Conservation (phyloP, 2,329 filamentous ascomycete species). For the Xylaria sp. region DNA sequence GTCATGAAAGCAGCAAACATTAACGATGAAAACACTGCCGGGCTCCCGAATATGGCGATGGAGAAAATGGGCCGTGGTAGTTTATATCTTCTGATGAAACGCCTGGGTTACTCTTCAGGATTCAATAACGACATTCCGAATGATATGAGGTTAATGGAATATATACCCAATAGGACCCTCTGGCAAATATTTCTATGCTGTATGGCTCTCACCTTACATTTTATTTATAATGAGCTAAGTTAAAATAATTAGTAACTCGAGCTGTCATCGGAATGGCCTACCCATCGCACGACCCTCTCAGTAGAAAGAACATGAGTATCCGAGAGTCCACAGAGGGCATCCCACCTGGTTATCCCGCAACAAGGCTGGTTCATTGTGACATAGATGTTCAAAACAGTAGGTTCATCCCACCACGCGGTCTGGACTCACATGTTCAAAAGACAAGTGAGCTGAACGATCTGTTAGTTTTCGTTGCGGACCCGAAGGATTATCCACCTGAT, state of each 20-base stretch:
- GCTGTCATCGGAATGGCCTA: conserved; percentile 27
- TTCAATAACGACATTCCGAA: background rate
- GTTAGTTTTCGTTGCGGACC: conserved; percentile 22
- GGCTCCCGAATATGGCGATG: conserved; percentile 21
- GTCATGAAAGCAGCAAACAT: background rate
- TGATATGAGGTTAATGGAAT: background rate
- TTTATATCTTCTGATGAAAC: background rate
- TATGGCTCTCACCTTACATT: background rate
- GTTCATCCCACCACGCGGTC: background rate
- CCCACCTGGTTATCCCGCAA: rapidly evolving
- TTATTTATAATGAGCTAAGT: conserved; percentile 1
- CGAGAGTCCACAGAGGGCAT: background rate
- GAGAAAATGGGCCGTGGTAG: conserved; percentile 26
- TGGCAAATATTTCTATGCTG: conserved; percentile 34
- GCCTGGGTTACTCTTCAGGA: background rate
- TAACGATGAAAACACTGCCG: conserved; percentile 7
- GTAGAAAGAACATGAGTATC: background rate
- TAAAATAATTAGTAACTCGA: conserved; percentile 18
- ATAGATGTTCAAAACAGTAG: conserved; percentile 31
- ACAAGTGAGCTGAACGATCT: background rate
- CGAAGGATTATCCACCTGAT: background rate
- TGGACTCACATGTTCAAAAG: background rate
- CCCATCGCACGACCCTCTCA: background rate
- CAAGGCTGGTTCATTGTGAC: conserved; percentile 22
- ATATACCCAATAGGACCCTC: conserved; percentile 27